phyloP scores from a whole-genome alignment of 371 early-diverging fungal species.

The Mortierella sp. region DNA sequence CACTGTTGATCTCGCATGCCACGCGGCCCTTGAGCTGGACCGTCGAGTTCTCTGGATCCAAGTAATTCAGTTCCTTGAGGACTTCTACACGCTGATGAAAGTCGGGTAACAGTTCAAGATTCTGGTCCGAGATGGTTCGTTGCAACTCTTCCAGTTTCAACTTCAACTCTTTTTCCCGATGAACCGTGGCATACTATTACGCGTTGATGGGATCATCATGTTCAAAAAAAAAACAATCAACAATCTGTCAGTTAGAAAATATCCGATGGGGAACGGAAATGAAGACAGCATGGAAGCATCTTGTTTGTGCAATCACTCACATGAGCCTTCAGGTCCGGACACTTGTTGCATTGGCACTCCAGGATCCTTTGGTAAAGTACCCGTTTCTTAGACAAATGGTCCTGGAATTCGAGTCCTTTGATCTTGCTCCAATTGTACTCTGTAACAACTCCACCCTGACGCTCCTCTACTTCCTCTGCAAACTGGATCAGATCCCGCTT shows the following conservation, averaged over 20 bases:
- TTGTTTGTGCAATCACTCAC: constrained; percentile 57
- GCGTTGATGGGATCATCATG: not conserved
- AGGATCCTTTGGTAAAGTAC: constrained; percentile 57
- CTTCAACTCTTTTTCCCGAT: constrained; percentile 74
- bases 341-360: constrained; percentile 80
- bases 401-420: constrained; percentile 87
- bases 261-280: no score
- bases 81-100: constrained; percentile 90
- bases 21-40: constrained; percentile 99
- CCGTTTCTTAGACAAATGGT: constrained; percentile 65
- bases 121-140: constrained; percentile 86
- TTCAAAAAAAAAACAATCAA: not conserved
- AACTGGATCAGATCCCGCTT: constrained; percentile 65
- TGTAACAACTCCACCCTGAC: constrained; percentile 34
- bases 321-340: constrained; percentile 85
- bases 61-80: constrained; percentile 78
- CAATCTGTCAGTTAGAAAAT: no score
- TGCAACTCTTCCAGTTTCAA: constrained; percentile 78
- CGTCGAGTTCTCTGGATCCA: constrained; percentile 81
- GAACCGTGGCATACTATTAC: constrained; percentile 73
- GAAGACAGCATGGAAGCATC: no score
- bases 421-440: constrained; percentile 83
- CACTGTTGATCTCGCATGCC: constrained; percentile 98
- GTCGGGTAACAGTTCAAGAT: constrained; percentile 92
- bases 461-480: constrained; percentile 60